A percentile compares a stretch with the other conserved stretches of the same genome.
phyloP scores from a whole-genome alignment of 1,139 yeast genomes.

The Kurtzmaniella quercitrusa region DNA sequence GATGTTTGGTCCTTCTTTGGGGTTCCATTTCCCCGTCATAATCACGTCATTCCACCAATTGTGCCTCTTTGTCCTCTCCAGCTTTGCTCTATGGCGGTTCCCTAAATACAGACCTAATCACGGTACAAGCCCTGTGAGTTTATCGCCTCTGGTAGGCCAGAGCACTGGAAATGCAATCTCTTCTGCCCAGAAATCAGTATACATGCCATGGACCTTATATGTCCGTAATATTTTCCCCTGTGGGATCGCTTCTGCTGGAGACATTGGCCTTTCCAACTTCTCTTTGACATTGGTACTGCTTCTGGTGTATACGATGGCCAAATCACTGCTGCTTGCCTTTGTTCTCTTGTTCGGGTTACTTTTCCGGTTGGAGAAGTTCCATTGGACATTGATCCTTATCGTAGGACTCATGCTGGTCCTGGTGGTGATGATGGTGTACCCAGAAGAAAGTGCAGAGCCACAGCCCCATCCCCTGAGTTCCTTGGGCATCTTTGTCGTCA shows the following conservation, averaged over 20 bases:
- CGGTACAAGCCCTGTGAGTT: not conserved
- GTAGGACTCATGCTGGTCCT: constrained; percentile 77
- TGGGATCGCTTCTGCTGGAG: constrained; percentile 84
- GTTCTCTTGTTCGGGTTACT: constrained; percentile 82
- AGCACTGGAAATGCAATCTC: not conserved
- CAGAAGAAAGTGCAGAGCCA: not conserved
- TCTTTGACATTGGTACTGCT: constrained; percentile 76
- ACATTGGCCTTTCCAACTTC: constrained; percentile 87
- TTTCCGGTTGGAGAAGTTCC: constrained; percentile 69
- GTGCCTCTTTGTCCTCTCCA: constrained; percentile 52
- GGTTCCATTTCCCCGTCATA: constrained; percentile 77
- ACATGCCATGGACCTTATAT: constrained; percentile 31
- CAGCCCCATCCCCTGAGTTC: constrained; percentile 13
- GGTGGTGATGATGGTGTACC: constrained; percentile 79
- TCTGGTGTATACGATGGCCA: constrained; percentile 88
- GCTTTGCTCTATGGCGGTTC: constrained; percentile 35
- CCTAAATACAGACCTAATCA: constrained; percentile 46
- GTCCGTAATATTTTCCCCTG: constrained; percentile 69
- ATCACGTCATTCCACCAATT: constrained; percentile 84
- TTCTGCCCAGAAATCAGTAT: not conserved
- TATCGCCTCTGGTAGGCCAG: not conserved
- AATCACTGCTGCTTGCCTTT: constrained; percentile 80
- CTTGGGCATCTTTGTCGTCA: constrained; percentile 67
- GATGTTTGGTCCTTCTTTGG: constrained; percentile 83
- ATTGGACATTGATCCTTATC: constrained; percentile 60